Base-by-base conservation (phyloP, 371 early-diverging fungal species). In the Circinella umbellata region DNA sequence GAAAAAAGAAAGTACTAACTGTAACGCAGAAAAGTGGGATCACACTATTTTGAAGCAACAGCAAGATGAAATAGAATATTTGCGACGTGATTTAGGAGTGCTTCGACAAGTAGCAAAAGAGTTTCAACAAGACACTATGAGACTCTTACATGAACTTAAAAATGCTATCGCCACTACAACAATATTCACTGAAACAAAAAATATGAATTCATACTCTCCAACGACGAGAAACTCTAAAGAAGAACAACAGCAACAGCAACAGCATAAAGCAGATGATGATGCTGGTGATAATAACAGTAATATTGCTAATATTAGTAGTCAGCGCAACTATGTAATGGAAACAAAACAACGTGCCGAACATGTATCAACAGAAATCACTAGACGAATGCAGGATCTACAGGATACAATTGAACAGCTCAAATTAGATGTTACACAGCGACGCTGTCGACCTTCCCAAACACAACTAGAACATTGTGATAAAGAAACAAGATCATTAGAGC, bases 381-480 rank as follows among this genome's bases (percentile, higher is more conserved):
- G 80, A 42, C 78, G 80, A 64, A 79, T 94, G 35, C 92, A 93
- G 69, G 87, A 87, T 10, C 77, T 91, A 2, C 89, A 94, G 70
- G 88, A 89, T 57, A 78, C 88, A 42, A 83, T 93, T 37, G 92
- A 94, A 63, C 91, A 90, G 53, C 84, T 94, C 67, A 92, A 92
- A 76, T 57, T 85, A 53, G 94, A 93, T 81, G 89, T 94, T n/a
- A 86, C 91, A 0, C 88, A 91, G 65, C 83, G 91, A 9, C 85
- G 90, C 9, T 86, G 90, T 47, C 81, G 86, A 15, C 94, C 95
- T 0, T 86, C 91, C 6, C 78, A 79, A 11, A 68, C 66, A 0
- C 79, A 86, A 63, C 73, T 94, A 75, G 67, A 78, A 0, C 81
- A 84, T 64, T 87, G 89, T 61, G 70, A 79, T 34, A 62, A 77